These are phyloP conservation scores for Uncinocarpus reesii DNA, from an alignment of 2,329 filamentous ascomycete genomes.

Conservation along the genomic window DNA sequence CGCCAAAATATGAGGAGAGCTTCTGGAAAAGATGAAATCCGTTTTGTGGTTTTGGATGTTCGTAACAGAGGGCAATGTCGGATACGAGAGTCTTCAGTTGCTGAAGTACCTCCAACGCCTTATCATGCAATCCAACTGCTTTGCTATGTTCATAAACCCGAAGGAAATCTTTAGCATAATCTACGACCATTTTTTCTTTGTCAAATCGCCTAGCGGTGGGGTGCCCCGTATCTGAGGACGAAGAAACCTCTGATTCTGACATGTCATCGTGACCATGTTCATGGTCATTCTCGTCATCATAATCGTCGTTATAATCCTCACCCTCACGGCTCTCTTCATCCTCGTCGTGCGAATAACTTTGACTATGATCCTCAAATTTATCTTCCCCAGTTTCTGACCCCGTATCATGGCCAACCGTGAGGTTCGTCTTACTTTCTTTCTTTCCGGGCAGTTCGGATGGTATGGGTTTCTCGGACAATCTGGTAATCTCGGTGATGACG, in stretches of 20 bases:
- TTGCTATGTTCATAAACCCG: slow-evolving; percentile 70
- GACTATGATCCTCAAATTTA: slow-evolving; percentile 23
- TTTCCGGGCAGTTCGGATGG: slow-evolving; percentile 21
- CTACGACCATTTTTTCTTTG: slow-evolving; percentile 47
- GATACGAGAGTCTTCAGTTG: slow-evolving; percentile 61
- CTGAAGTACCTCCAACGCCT: slow-evolving; percentile 64
- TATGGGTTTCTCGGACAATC: slow-evolving; percentile 50
- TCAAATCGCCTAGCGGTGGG: slow-evolving; percentile 25
- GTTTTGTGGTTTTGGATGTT: slow-evolving; percentile 33
- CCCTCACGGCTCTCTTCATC: slow-evolving; percentile 31
- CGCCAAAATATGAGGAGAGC: slow-evolving; percentile 75
- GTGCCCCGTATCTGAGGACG: slow-evolving; percentile 39
- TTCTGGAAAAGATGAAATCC: slow-evolving; percentile 61
- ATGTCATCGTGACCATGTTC: slow-evolving; percentile 42
- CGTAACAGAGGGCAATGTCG: slow-evolving; percentile 63
- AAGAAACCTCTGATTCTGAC: slow-evolving; percentile 59
- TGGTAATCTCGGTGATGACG: slow-evolving; percentile 81
- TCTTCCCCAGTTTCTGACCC: slow-evolving; percentile 20
- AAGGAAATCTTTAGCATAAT: slow-evolving; percentile 73
- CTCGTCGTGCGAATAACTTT: slow-evolving; percentile 30
- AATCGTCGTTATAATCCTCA: slow-evolving; percentile 45
- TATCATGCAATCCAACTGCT: slow-evolving; percentile 63
- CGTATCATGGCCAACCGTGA: slow-evolving; percentile 4
- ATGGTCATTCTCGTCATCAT: slow-evolving; percentile 35
- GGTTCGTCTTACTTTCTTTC: slow-evolving; percentile 13